Evolutionary conservation across 768 basidiomycete genomes (phyloP).

Genomic region (Hypholoma sublateritium): DNA sequence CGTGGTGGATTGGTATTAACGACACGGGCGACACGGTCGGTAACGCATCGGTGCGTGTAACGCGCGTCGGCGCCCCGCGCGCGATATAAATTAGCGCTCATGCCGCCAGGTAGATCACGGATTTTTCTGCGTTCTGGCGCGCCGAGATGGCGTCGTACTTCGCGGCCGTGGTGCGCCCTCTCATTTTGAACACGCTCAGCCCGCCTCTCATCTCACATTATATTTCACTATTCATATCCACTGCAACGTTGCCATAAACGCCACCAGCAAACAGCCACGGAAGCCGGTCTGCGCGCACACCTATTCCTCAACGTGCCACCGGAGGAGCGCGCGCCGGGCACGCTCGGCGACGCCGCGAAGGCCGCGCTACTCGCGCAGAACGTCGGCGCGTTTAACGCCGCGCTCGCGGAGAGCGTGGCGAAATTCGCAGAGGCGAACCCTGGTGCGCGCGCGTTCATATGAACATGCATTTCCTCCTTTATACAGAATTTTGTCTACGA

Average conservation of each 20-base stretch:
- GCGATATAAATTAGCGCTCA: too few species aligned
- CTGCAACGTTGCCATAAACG: background rate
- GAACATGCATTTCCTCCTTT: background rate
- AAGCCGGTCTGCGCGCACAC: slow-evolving; percentile 42
- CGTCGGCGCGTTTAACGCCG: slow-evolving; percentile 41
- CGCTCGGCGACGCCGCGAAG: slow-evolving; percentile 32
- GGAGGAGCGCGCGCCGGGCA: slow-evolving; percentile 45
- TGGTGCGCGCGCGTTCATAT: slow-evolving; percentile 18
- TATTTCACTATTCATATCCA: too few species aligned
- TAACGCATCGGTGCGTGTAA: slow-evolving; percentile 29
- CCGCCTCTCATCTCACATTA: too few species aligned
- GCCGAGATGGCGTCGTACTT: slow-evolving; percentile 50
- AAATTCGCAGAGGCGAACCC: slow-evolving; percentile 37
- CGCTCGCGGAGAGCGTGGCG: slow-evolving; percentile 33
- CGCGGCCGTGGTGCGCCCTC: slow-evolving; percentile 42
- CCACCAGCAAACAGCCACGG: slow-evolving; percentile 31
- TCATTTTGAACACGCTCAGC: too few species aligned
- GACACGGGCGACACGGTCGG: slow-evolving; percentile 51
- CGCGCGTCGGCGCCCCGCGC: background rate
- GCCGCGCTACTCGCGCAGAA: slow-evolving; percentile 36
- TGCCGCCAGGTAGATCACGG: slow-evolving; percentile 34
- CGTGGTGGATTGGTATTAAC: slow-evolving; percentile 64
- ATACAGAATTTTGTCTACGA: too few species aligned
- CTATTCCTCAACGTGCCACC: slow-evolving; percentile 61
- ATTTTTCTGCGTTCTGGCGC: slow-evolving; percentile 51